A percentile compares a stretch with the other conserved stretches of the same genome.
phyloP scores from a whole-genome alignment of 2,329 filamentous ascomycete genomes.

The Lasiodiplodia sp. region DNA sequence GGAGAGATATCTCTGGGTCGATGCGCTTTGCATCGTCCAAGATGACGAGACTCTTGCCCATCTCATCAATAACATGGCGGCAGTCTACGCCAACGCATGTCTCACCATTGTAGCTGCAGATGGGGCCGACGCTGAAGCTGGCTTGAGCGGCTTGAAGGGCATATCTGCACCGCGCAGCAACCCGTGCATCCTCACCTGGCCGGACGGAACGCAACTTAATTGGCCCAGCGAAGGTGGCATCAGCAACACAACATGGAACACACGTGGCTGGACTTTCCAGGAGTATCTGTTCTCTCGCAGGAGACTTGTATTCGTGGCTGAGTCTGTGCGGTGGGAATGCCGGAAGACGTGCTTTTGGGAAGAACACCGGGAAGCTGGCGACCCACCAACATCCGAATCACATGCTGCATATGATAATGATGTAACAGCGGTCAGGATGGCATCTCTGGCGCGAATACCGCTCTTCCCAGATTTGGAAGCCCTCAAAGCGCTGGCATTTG shows the following conservation, averaged over 20 bases:
- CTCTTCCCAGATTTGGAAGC: background rate
- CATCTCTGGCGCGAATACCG: background rate
- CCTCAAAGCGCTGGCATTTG: background rate
- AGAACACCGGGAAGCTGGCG: background rate
- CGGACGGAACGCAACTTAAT: background rate
- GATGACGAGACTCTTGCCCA: conserved; percentile 17
- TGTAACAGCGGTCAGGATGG: background rate
- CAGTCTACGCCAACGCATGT: background rate
- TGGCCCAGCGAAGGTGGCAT: background rate
- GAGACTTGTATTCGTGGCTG: conserved; percentile 10
- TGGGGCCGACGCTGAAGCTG: background rate
- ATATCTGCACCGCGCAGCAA: background rate
- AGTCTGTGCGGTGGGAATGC: background rate
- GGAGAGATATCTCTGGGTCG: conserved; percentile 32
- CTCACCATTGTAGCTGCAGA: background rate
- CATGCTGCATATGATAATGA: background rate
- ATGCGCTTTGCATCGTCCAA: conserved; percentile 33
- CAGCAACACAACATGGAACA: background rate
- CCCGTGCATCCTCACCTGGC: background rate
- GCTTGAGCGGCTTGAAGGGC: background rate
- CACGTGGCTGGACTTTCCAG: conserved; percentile 19
- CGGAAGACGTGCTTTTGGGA: background rate
- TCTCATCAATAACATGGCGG: background rate
- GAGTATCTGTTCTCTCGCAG: conserved; percentile 15
- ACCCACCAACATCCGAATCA: background rate